phyloP scores from a whole-genome alignment of 208 protist species.

The Trypanosoma melophagium region DNA sequence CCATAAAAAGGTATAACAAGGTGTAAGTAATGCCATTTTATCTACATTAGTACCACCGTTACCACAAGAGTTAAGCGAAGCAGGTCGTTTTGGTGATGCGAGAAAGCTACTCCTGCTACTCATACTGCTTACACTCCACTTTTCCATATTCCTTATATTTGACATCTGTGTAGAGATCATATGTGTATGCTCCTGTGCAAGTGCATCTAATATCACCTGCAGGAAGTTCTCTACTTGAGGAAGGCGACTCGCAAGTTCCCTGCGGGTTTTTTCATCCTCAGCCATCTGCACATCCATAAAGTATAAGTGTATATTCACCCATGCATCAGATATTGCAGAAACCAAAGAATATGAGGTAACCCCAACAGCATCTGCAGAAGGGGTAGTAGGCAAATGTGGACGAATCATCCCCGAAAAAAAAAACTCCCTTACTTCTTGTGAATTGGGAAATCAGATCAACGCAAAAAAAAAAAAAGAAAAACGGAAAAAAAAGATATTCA shows the following conservation, averaged over 20 bases:
- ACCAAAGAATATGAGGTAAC: slow-evolving; percentile 4
- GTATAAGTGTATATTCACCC: slow-evolving; percentile 52
- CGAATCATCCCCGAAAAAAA: no score
- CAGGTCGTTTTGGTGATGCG: background rate
- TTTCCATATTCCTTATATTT: background rate
- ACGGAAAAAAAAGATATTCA: no score
- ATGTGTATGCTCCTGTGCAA: slow-evolving; percentile 31
- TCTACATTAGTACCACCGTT: background rate
- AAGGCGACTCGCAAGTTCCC: slow-evolving; percentile 28
- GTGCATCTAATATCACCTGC: slow-evolving; percentile 39
- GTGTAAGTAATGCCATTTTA: slow-evolving; percentile 33
- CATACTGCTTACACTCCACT: background rate
- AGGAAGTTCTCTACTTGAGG: slow-evolving; percentile 37
- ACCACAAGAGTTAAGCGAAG: background rate
- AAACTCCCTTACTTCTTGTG: background rate
- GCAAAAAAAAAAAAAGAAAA: no score
- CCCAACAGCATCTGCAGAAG: background rate
- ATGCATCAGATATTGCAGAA: slow-evolving; percentile 35
- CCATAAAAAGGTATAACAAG: slow-evolving; percentile 60
- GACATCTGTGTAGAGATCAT: background rate
- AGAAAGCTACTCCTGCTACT: slow-evolving; percentile 13
- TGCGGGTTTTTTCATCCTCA: slow-evolving; percentile 28
- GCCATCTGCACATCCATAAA: slow-evolving; percentile 55
- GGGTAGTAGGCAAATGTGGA: no score
- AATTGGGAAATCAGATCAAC: background rate